A percentile compares a stretch with the other conserved stretches of the same genome.
phyloP scores from a whole-genome alignment of 78 protist genomes.

The Pigoraptor vietnamica region DNA sequence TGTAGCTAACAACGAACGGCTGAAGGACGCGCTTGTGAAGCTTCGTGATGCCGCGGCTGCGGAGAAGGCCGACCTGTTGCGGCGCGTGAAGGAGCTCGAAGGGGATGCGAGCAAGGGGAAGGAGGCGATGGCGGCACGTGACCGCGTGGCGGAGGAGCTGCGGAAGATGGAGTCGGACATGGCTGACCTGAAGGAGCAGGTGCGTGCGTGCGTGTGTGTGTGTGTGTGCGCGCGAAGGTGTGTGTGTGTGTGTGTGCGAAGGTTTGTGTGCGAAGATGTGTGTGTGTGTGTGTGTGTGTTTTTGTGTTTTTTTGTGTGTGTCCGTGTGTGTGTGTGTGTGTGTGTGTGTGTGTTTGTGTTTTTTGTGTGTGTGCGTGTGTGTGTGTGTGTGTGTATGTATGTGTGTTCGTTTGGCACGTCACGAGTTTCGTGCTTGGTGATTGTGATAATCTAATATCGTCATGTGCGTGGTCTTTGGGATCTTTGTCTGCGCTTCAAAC shows the following conservation, averaged over 20 bases:
- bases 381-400: neutral
- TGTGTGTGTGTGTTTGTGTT: neutral
- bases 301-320: neutral
- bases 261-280: neutral
- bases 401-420: neutral
- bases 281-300: neutral
- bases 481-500: neutral
- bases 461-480: neutral
- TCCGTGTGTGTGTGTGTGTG: neutral
- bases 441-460: no score
- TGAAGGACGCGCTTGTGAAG: neutral
- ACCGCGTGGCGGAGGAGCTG: neutral
- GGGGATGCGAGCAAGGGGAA: neutral
- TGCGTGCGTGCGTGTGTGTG: neutral
- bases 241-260: neutral
- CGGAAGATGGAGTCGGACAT: neutral
- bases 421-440: no score
- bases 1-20: neutral
- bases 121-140: neutral
- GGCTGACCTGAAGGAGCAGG: neutral
- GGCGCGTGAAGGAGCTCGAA: neutral
- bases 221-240: no score
- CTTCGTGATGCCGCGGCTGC: neutral
- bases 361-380: neutral
- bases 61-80: neutral